Evolutionary conservation across 306 rosid genomes (phyloP).

Genomic region (Glycine soja): DNA sequence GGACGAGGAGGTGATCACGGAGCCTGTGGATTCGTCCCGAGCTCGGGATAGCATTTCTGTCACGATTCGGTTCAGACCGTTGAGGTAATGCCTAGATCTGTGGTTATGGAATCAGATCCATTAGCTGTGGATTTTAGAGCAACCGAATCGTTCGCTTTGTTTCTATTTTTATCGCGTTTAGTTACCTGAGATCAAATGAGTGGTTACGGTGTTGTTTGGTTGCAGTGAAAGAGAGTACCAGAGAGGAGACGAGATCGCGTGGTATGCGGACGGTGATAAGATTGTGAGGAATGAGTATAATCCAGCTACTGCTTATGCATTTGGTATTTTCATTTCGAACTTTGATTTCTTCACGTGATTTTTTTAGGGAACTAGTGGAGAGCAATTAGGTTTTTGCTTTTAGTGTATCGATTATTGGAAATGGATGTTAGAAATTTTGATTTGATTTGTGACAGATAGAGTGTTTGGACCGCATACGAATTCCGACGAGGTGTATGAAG

Average conservation of each 20-base stretch:
- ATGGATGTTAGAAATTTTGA: slow-evolving; percentile 43
- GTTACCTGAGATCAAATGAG: slow-evolving; percentile 48
- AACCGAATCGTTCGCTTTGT: slow-evolving; percentile 40
- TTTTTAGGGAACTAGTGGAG: slow-evolving; percentile 18
- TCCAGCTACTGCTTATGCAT: slow-evolving; percentile 92
- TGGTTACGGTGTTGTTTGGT: slow-evolving; percentile 43
- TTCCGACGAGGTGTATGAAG: slow-evolving; percentile 89
- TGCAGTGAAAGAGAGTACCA: slow-evolving; percentile 95
- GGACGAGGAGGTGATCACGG: slow-evolving; percentile 76
- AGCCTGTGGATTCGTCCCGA: slow-evolving; percentile 61
- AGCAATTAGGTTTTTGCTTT: slow-evolving; percentile 9
- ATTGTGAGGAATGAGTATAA: slow-evolving; percentile 84
- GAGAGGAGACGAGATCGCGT: slow-evolving; percentile 90
- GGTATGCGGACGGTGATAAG: slow-evolving; percentile 97
- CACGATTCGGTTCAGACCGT: slow-evolving; percentile 94
- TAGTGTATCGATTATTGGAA: slow-evolving; percentile 27
- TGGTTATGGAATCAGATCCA: slow-evolving; percentile 60
- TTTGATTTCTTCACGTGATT: background rate
- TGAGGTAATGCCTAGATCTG: slow-evolving; percentile 92
- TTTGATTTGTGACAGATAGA: slow-evolving; percentile 75
- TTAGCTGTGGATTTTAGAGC: slow-evolving; percentile 26
- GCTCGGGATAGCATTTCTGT: slow-evolving; percentile 90
- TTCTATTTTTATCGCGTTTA: slow-evolving; percentile 12
- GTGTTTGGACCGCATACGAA: slow-evolving; percentile 88
- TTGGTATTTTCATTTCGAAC: slow-evolving; percentile 59